phyloP scores from a whole-genome alignment of 768 basidiomycete species.

The Pholiota conissans region DNA sequence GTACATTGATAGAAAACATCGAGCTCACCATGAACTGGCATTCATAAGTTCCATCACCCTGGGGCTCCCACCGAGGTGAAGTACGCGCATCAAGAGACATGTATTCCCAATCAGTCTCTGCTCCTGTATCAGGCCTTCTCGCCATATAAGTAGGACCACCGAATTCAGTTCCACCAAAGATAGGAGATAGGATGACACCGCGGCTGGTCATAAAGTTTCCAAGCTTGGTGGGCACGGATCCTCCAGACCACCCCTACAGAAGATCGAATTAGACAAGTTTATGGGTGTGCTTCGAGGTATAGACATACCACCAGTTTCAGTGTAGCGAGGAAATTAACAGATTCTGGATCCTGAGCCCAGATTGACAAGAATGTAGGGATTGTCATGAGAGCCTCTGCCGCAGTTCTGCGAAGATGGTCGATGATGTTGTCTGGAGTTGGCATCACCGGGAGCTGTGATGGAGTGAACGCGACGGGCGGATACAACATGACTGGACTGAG shows the following conservation, averaged over 20 bases:
- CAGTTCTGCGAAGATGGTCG: slow-evolving; percentile 27
- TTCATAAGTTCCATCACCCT: slow-evolving; percentile 37
- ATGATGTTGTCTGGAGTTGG: slow-evolving; percentile 32
- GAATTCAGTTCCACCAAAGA: slow-evolving; percentile 34
- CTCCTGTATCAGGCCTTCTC: slow-evolving; percentile 1
- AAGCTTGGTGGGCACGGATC: slow-evolving; percentile 32
- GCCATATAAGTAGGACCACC: slow-evolving; percentile 20
- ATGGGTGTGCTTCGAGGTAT: neutral
- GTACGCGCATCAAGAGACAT: slow-evolving; percentile 24
- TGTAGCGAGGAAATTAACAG: slow-evolving; percentile 23
- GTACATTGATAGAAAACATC: neutral
- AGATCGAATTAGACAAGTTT: neutral
- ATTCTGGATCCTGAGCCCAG: slow-evolving; percentile 30
- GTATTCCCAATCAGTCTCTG: slow-evolving; percentile 31
- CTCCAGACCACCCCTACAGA: slow-evolving; percentile 28
- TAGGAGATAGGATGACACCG: slow-evolving; percentile 30
- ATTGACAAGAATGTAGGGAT: slow-evolving; percentile 41
- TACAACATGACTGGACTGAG: slow-evolving; percentile 11
- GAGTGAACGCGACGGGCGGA: slow-evolving; percentile 25
- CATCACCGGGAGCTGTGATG: slow-evolving; percentile 33
- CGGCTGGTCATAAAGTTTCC: slow-evolving; percentile 33
- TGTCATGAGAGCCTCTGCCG: slow-evolving; percentile 29
- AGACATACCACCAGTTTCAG: slow-evolving; percentile 16
- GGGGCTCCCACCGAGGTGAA: slow-evolving; percentile 27
- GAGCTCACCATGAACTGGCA: slow-evolving; percentile 35